Evolutionary conservation across 139 green algal species (phyloP).

Genomic region (Tetratostichococcus sp.): DNA sequence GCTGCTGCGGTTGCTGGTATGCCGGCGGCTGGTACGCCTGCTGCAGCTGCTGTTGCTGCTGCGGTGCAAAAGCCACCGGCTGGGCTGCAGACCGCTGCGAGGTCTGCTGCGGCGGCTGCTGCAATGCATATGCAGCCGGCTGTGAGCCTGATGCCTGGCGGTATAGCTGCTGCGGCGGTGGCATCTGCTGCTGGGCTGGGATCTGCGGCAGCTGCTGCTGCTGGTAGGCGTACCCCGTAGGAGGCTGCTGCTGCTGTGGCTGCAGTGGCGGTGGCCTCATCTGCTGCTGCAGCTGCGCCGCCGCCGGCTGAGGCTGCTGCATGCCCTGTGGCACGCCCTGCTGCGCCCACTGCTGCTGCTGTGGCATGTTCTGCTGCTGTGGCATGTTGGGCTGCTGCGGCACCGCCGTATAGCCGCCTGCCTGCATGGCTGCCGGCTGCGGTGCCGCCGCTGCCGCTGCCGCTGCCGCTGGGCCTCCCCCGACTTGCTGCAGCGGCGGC

Average conservation of each 20-base stretch:
- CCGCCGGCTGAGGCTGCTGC: not conserved
- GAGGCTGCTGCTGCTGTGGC: not conserved
- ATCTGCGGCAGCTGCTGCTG: slow-evolving; percentile 6
- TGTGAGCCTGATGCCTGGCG: not conserved
- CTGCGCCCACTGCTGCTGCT: not conserved
- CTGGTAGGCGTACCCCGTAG: not conserved
- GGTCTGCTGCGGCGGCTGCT: not conserved
- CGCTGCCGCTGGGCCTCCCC: too few species aligned
- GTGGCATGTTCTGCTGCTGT: not conserved
- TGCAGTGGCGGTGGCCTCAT: not conserved
- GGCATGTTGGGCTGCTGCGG: not conserved
- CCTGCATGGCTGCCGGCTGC: too few species aligned
- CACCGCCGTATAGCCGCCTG: too few species aligned
- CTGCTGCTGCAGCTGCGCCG: not conserved
- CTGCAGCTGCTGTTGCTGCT: not conserved
- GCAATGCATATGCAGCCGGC: not conserved
- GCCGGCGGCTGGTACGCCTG: not conserved
- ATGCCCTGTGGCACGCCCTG: not conserved
- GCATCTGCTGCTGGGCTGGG: not conserved
- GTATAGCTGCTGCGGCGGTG: not conserved
- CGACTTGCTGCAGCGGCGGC: not conserved
- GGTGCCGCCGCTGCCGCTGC: too few species aligned
- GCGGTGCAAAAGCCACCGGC: not conserved
- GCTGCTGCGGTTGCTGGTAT: not conserved
- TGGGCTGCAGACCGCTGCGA: not conserved